These are phyloP conservation scores for Monosporascus sp. DNA, from an alignment of 2,329 filamentous ascomycete species.

Conservation along the genomic window DNA sequence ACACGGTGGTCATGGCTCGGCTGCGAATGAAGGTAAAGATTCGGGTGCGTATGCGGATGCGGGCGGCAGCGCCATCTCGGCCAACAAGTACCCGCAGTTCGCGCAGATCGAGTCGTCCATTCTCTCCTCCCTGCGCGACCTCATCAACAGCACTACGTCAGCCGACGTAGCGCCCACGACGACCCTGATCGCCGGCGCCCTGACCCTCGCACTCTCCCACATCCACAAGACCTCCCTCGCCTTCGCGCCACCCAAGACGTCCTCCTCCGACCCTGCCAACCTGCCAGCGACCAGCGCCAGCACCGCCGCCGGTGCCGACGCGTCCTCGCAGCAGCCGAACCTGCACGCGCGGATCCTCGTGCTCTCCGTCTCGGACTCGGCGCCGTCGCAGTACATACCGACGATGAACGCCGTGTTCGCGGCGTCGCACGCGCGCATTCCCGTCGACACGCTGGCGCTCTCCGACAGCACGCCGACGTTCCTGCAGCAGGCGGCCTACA, in stretches of 20 bases:
- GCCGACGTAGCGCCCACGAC: conserved; percentile 66
- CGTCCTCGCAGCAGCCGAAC: conserved; percentile 31
- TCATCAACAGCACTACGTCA: conserved; percentile 65
- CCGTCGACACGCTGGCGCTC: conserved; percentile 87
- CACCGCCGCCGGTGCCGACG: conserved; percentile 24
- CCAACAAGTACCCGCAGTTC: conserved; percentile 94
- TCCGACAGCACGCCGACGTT: conserved; percentile 84
- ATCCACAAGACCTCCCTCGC: conserved; percentile 77
- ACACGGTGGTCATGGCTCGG: conserved; percentile 21
- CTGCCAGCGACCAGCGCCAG: conserved; percentile 22
- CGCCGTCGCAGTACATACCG: conserved; percentile 89
- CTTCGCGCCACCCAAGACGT: conserved; percentile 51
- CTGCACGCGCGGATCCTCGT: conserved; percentile 82
- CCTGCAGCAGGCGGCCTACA: conserved; percentile 78
- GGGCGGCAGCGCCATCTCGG: conserved; percentile 34
- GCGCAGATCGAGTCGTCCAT: conserved; percentile 80
- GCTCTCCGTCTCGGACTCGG: conserved; percentile 78
- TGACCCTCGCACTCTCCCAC: conserved; percentile 83
- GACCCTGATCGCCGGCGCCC: conserved; percentile 83
- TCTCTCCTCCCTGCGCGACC: conserved; percentile 63
- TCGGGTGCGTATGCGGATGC: no score
- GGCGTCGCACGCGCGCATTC: conserved; percentile 79
- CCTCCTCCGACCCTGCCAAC: conserved; percentile 32
- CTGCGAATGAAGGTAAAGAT: conserved; percentile 8
- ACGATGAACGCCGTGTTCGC: conserved; percentile 99